phyloP scores from a whole-genome alignment of 169 alveolate genomes.

The Plasmodium yoelii region DNA sequence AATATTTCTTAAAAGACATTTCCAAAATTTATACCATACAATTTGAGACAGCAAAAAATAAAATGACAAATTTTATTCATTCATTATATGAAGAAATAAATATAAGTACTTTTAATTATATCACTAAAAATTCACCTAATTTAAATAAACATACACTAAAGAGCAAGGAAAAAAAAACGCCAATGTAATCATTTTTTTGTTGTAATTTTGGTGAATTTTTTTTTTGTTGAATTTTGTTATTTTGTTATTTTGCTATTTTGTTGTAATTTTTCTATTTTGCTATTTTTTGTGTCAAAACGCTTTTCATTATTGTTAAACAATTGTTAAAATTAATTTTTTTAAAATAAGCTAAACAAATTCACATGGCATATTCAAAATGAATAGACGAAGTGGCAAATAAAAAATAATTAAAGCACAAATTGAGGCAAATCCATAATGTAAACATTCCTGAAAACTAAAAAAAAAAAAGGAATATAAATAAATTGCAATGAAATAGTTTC shows the following conservation, averaged over 20 bases:
- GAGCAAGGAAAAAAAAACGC: neutral
- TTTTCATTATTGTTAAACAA: no score
- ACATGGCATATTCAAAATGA: constrained; percentile 55
- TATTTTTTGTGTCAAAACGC: no score
- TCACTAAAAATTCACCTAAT: neutral
- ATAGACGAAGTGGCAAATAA: constrained; percentile 56
- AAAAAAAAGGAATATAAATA: constrained; percentile 1
- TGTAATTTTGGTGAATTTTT: no score
- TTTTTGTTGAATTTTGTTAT: no score
- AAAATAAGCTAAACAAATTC: neutral
- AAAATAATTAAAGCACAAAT: constrained; percentile 39
- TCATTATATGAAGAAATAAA: neutral
- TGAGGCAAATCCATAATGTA: constrained; percentile 49
- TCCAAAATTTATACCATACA: constrained; percentile 1
- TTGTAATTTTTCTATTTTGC: no score
- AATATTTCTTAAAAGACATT: constrained; percentile 14
- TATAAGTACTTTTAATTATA: neutral
- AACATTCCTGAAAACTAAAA: constrained; percentile 41
- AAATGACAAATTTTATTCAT: constrained; percentile 9
- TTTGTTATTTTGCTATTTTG: no score
- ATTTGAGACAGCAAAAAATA: neutral
- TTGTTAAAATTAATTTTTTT: no score
- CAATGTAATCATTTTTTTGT: no score
- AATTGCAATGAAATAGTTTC: neutral
- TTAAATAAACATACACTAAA: neutral